Conservation (phyloP, 495 filamentous ascomycete genomes). For the Aspergillus cavernicola region DNA sequence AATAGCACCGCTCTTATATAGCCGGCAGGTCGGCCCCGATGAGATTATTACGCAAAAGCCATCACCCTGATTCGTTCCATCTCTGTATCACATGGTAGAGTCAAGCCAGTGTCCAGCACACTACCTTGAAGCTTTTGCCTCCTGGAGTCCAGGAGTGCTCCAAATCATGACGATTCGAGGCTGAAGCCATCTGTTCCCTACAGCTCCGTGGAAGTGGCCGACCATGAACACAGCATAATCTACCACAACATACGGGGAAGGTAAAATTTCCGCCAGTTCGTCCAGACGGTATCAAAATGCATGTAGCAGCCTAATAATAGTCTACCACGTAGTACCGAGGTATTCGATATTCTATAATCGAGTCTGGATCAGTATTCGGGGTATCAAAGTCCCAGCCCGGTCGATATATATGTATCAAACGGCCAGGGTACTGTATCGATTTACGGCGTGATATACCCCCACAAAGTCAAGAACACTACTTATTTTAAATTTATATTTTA, state of each 20-base stretch:
- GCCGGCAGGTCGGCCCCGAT: conserved; percentile 2
- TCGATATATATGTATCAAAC: background rate
- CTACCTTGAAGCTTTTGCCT: conserved; percentile 1
- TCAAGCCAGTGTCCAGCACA: background rate
- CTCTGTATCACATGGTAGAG: conserved; percentile 6
- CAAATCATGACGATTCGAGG: too few relatives aligned
- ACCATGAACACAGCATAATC: background rate
- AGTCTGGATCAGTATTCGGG: too few relatives aligned
- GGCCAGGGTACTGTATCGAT: background rate
- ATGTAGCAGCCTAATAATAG: background rate
- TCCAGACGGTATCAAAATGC: conserved; percentile 2
- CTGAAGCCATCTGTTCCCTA: too few relatives aligned
- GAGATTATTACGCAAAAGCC: background rate
- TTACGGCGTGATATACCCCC: background rate
- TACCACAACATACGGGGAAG: background rate
- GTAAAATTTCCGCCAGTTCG: background rate
- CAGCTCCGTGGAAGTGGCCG: too few relatives aligned
- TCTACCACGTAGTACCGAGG: background rate
- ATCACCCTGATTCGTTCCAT: background rate
- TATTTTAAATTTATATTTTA: background rate
- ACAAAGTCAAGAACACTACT: background rate
- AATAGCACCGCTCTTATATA: background rate
- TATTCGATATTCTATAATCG: too few relatives aligned
- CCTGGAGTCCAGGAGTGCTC: background rate
- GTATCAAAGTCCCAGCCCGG: background rate